Base-by-base conservation (phyloP, 805 yeast species). In the Wickerhamomyces alni region DNA sequence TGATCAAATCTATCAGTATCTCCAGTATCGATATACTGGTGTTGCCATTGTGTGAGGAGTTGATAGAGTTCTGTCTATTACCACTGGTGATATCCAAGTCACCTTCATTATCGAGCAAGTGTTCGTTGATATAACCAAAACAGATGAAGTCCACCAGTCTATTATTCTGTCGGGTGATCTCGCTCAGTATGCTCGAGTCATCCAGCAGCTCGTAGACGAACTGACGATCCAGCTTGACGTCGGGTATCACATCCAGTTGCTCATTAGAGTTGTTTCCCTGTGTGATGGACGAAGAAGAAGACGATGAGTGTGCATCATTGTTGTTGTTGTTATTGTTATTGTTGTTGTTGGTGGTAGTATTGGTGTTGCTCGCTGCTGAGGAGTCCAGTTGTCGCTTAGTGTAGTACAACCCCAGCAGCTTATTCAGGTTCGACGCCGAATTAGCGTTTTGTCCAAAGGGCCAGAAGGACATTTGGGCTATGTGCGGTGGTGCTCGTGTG, bases 111-210 rank as follows among this genome's bases (percentile, higher is more conserved):
- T 26, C 27, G 31, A 34, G 30, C 21, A 33, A 28, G 17, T 4
- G 37, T 3, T 49, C 52, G 19, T 48, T 44, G 19, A 65, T 60
- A 46, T 65, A 67, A 1, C 73, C 73, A 40, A 66, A 59, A 43
- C 79, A 69, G 24, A 78, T 59, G 41, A 77, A 64, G 50, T 78
- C 83, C 13, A 78, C 46, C 38, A 72, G 54, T 44, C 68, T 70
- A 39, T 61, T 62, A 44, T 67, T 66, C 47, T 66, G 67, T 17
- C 57, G 56, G 27, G 61, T 54, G 34, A 70, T 47, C 38, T 61
- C 64, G 38, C 47, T 62, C 35, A 68, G 46, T n/a, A 69, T 48
- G 36, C 60, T 62, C 1, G 63, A 52, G 44, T 68, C 71, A 35
- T 61, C 63, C 26, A 69, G 41, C 2, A 66, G 45, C 33, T 52